These are phyloP conservation scores for Alternaria sp. DNA, from an alignment of 2,329 filamentous ascomycete genomes.

Conservation along the genomic window DNA sequence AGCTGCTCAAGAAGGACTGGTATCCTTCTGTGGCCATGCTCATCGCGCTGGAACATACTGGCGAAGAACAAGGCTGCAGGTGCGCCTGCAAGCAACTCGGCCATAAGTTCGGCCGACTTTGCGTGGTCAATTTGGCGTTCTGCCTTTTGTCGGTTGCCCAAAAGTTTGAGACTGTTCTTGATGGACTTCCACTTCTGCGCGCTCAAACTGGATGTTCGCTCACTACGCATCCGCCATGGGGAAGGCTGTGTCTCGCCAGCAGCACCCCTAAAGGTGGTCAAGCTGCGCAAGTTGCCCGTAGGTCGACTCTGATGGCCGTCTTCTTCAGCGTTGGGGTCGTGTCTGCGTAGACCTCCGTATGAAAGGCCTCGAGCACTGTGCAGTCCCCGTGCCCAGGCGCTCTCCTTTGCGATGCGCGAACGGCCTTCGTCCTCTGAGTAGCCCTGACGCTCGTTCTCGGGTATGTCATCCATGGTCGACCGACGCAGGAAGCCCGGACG, in stretches of 20 bases:
- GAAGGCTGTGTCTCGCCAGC: slow-evolving; percentile 53
- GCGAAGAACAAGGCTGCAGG: slow-evolving; percentile 93
- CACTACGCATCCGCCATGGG: slow-evolving; percentile 55
- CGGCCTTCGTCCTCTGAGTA: slow-evolving; percentile 62
- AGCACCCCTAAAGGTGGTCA: slow-evolving; percentile 57
- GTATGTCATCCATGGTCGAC: slow-evolving; percentile 59
- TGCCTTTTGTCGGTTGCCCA: slow-evolving; percentile 79
- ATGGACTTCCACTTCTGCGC: slow-evolving; percentile 92
- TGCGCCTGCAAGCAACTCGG: slow-evolving; percentile 88
- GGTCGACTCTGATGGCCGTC: slow-evolving; percentile 52
- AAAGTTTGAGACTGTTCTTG: slow-evolving; percentile 85
- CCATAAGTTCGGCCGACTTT: slow-evolving; percentile 96
- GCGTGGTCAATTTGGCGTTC: slow-evolving; percentile 87
- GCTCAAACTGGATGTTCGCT: slow-evolving; percentile 58
- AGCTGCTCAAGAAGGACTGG: slow-evolving; percentile 95
- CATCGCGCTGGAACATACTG: slow-evolving; percentile 97
- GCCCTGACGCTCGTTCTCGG: slow-evolving; percentile 57
- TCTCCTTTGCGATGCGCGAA: slow-evolving; percentile 57
- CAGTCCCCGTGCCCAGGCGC: slow-evolving; percentile 57
- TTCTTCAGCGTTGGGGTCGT: slow-evolving; percentile 45
- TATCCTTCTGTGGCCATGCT: slow-evolving; percentile 93
- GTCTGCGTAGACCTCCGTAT: slow-evolving; percentile 52
- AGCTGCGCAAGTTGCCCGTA: slow-evolving; percentile 54
- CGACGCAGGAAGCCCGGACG: slow-evolving; percentile 62
- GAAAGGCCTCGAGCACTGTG: slow-evolving; percentile 59